Evolutionary conservation across 345 rosid species (phyloP).

Genomic region (Kandelia obovata): DNA sequence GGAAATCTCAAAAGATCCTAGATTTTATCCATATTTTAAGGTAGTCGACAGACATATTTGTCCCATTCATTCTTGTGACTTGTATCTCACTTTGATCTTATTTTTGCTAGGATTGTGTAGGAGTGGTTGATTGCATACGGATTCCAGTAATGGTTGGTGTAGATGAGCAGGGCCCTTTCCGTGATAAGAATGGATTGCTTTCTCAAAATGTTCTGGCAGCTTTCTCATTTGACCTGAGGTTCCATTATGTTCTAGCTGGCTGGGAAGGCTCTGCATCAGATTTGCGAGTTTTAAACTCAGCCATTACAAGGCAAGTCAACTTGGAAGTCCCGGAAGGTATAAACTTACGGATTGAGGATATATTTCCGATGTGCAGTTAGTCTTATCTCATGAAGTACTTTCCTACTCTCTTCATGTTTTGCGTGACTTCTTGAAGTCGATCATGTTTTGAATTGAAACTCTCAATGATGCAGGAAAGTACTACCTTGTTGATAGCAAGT

Average conservation of each 20-base stretch:
- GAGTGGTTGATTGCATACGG: constrained; percentile 80
- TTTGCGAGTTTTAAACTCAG: constrained; percentile 68
- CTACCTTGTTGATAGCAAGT: constrained; percentile 69
- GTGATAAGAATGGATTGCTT: constrained; percentile 62
- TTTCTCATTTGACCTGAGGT: constrained; percentile 75
- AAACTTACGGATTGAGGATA: neutral
- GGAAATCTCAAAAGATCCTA: constrained; percentile 45
- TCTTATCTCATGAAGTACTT: neutral
- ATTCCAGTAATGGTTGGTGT: constrained; percentile 87
- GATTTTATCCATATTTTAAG: constrained; percentile 72
- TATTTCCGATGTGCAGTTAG: neutral
- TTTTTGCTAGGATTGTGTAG: constrained; percentile 61
- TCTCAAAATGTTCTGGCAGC: constrained; percentile 84
- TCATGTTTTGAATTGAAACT: constrained; percentile 7
- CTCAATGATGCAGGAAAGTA: constrained; percentile 56
- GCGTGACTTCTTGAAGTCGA: constrained; percentile 8
- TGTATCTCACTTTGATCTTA: constrained; percentile 18
- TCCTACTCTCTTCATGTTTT: neutral
- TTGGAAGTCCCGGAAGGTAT: constrained; percentile 77
- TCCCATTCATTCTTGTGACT: neutral
- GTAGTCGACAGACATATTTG: constrained; percentile 25
- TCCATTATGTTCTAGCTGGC: constrained; percentile 84
- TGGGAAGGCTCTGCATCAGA: constrained; percentile 98
- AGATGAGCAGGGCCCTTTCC: constrained; percentile 91
- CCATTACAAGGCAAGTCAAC: constrained; percentile 64